Evolutionary conservation across 306 rosid genomes (phyloP).

Genomic region (Pueraria montana): DNA sequence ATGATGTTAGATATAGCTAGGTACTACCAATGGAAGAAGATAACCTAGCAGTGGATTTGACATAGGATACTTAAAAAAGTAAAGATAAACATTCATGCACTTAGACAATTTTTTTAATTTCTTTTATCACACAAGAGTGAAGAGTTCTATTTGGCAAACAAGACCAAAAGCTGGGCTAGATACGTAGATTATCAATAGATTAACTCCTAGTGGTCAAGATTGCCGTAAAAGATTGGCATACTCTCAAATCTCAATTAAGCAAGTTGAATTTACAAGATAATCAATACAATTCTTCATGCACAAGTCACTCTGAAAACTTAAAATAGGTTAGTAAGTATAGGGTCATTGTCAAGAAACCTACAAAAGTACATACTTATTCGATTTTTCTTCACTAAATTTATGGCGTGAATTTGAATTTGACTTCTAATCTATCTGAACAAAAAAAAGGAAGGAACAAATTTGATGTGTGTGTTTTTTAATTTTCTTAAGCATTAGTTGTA

Average conservation of each 20-base stretch:
- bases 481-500: background rate
- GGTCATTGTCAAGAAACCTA: constrained; percentile 45
- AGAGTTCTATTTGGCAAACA: constrained; percentile 34
- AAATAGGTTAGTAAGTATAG: constrained; percentile 41
- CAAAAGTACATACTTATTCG: constrained; percentile 19
- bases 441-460: background rate
- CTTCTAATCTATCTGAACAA: constrained; percentile 15
- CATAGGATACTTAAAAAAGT: constrained; percentile 28
- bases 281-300: constrained; percentile 44
- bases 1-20: constrained; percentile 9
- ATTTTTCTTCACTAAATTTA: background rate
- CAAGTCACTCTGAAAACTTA: constrained; percentile 36
- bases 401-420: background rate
- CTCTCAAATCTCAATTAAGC: constrained; percentile 2
- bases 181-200: constrained; percentile 1
- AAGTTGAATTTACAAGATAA: constrained; percentile 45
- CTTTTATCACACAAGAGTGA: constrained; percentile 14
- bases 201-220: constrained; percentile 41
- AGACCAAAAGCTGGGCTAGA: constrained; percentile 9
- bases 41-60: constrained; percentile 6
- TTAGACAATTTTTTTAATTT: constrained; percentile 16
- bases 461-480: background rate
- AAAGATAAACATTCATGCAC: constrained; percentile 35
- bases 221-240: constrained; percentile 47
- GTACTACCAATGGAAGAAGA: constrained; percentile 9